Conservation (phyloP, 2,329 filamentous ascomycete species). For the Exophiala lecanii-corni region DNA sequence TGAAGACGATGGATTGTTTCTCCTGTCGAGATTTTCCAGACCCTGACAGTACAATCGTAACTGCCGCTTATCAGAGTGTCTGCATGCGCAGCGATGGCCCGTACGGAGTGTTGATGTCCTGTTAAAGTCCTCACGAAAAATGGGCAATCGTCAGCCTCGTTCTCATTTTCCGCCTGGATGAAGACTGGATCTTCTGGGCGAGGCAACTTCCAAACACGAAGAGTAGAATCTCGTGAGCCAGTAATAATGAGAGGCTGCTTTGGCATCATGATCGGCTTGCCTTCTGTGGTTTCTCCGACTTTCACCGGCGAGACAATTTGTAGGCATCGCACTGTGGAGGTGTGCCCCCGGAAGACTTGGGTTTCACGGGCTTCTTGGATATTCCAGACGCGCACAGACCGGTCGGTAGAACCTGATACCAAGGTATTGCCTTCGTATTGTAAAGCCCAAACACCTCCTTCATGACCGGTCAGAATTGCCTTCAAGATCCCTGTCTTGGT, state of each 20-base stretch:
- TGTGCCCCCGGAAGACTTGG: constrained; percentile 95
- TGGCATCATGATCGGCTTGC: constrained; percentile 79
- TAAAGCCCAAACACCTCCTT: constrained; percentile 95
- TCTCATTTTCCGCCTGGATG: constrained; percentile 72
- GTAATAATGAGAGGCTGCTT: constrained; percentile 95
- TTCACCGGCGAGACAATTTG: constrained; percentile 88
- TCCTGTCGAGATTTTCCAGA: constrained; percentile 96
- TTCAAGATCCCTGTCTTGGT: constrained; percentile 86
- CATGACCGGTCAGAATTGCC: constrained; percentile 82
- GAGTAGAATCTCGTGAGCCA: constrained; percentile 87
- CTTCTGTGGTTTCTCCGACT: constrained; percentile 66
- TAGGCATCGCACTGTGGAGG: constrained; percentile 90
- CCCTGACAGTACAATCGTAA: constrained; percentile 90
- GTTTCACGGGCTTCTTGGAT: constrained; percentile 89
- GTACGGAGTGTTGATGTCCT: constrained; percentile 89
- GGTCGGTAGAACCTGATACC: constrained; percentile 92
- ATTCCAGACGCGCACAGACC: constrained; percentile 99
- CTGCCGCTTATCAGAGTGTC: constrained; percentile 97
- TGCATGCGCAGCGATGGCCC: constrained; percentile 88
- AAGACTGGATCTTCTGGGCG: constrained; percentile 71
- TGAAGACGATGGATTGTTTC: constrained; percentile 78
- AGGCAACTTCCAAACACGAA: constrained; percentile 91
- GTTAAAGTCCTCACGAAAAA: constrained; percentile 86
- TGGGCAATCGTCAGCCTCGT: constrained; percentile 72
- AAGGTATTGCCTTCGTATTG: constrained; percentile 94